phyloP scores from a whole-genome alignment of 306 rosid genomes.

The Crataegus laevigata region DNA sequence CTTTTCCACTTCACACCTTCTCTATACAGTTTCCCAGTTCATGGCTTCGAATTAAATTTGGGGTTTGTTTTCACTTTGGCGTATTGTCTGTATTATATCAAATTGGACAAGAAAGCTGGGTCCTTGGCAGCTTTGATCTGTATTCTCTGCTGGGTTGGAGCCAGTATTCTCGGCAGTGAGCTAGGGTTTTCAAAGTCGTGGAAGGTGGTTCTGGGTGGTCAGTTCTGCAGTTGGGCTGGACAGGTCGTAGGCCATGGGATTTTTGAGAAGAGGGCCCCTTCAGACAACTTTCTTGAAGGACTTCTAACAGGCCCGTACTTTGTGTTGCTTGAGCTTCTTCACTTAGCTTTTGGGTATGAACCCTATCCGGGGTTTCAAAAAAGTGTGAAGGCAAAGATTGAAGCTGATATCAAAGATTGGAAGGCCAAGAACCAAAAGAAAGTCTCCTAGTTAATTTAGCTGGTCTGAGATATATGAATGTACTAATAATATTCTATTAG shows the following conservation, averaged over 20 bases:
- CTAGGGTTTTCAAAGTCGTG: constrained; percentile 54
- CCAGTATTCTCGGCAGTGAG: constrained; percentile 39
- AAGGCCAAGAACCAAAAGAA: constrained; percentile 50
- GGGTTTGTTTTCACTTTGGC: constrained; percentile 46
- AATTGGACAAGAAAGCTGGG: constrained; percentile 57
- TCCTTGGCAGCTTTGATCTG: constrained; percentile 57
- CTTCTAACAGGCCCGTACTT: constrained; percentile 83
- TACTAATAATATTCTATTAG: neutral
- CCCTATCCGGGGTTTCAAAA: constrained; percentile 67
- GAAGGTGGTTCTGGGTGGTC: constrained; percentile 68
- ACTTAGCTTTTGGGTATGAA: constrained; percentile 49
- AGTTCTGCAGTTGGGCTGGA: constrained; percentile 61
- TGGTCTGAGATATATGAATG: neutral
- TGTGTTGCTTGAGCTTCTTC: constrained; percentile 64
- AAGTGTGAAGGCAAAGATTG: constrained; percentile 48
- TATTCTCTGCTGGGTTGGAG: constrained; percentile 48
- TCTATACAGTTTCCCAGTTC: constrained; percentile 22
- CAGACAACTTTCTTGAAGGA: constrained; percentile 69
- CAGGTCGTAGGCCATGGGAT: constrained; percentile 77
- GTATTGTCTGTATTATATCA: constrained; percentile 41
- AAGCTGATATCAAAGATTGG: constrained; percentile 52
- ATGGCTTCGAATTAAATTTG: constrained; percentile 33
- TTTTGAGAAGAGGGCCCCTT: constrained; percentile 79
- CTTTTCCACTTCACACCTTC: constrained; percentile 58
- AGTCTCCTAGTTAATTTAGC: constrained; percentile 18